Evolutionary conservation across 2,329 filamentous ascomycete genomes (phyloP).

Genomic region (Scedosporium boydii): DNA sequence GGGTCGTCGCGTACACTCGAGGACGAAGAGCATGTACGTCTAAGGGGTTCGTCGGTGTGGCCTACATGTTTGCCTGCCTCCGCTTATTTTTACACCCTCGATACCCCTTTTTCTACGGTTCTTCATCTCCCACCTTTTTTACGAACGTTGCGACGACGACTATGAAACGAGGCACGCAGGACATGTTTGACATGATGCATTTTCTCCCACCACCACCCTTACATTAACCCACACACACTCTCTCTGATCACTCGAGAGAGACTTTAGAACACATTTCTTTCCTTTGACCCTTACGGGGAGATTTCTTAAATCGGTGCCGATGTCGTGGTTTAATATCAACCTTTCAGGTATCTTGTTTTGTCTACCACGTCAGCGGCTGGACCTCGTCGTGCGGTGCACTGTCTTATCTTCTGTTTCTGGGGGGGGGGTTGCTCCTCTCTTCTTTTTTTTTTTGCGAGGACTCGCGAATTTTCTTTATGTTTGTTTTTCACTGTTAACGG

Average conservation of each 20-base stretch:
- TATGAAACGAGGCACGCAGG: constrained; percentile 4
- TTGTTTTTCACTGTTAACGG: background rate
- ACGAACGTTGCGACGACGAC: background rate
- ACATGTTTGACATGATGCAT: constrained; percentile 5
- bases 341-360: background rate
- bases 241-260: background rate
- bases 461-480: background rate
- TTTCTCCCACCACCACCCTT: background rate
- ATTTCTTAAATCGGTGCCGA: background rate
- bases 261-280: background rate
- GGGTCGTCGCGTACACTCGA: constrained; percentile 40
- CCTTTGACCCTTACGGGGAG: background rate
- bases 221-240: background rate
- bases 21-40: constrained; percentile 48
- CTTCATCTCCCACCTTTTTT: background rate
- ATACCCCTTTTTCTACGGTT: background rate
- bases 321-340: constrained; percentile 1
- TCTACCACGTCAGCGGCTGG: background rate
- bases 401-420: background rate
- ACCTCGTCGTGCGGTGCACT: background rate
- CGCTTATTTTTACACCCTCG: background rate
- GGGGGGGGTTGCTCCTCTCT: background rate
- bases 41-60: constrained; percentile 18
- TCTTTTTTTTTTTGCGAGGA: background rate
- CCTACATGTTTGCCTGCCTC: background rate